A percentile compares a stretch with the other conserved stretches of the same genome.
These are phyloP conservation scores for Penicillium chermesinum DNA, from an alignment of 495 filamentous ascomycete genomes.

Conservation along the genomic window DNA sequence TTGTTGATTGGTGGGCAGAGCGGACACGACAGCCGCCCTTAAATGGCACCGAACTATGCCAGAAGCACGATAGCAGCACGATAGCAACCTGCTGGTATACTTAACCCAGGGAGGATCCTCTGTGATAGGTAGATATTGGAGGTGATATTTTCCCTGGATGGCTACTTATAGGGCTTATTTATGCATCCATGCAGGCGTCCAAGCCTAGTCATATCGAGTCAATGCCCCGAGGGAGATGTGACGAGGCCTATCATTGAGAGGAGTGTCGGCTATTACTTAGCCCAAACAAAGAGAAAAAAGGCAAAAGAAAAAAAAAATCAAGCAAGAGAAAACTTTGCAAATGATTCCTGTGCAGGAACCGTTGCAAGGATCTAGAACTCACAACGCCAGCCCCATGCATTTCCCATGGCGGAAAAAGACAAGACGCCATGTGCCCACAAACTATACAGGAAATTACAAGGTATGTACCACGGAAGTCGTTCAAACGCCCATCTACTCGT, in stretches of 20 bases:
- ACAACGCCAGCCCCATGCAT: slow-evolving; percentile 9
- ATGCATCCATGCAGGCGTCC: too few species aligned
- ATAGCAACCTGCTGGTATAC: too few species aligned
- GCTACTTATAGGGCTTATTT: too few species aligned
- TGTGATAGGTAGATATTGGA: too few species aligned
- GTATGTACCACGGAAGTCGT: slow-evolving; percentile 13
- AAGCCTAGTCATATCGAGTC: too few species aligned
- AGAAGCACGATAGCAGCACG: background rate
- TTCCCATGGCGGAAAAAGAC: slow-evolving; percentile 3
- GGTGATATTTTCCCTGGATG: too few species aligned
- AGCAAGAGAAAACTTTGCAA: background rate
- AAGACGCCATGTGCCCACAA: slow-evolving; percentile 7
- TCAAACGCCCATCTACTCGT: slow-evolving; percentile 17
- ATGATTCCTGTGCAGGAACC: background rate
- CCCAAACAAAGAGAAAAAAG: too few species aligned
- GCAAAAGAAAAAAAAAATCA: background rate
- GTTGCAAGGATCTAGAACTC: background rate
- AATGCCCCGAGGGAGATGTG: too few species aligned
- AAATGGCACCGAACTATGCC: background rate
- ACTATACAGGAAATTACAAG: slow-evolving; percentile 13
- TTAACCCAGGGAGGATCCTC: too few species aligned
- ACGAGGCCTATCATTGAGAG: too few species aligned
- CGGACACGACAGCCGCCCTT: background rate
- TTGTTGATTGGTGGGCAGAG: slow-evolving; percentile 6
- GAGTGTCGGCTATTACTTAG: too few species aligned